These are phyloP conservation scores for Suillus brevipes DNA, from an alignment of 768 basidiomycete genomes.

Conservation along the genomic window DNA sequence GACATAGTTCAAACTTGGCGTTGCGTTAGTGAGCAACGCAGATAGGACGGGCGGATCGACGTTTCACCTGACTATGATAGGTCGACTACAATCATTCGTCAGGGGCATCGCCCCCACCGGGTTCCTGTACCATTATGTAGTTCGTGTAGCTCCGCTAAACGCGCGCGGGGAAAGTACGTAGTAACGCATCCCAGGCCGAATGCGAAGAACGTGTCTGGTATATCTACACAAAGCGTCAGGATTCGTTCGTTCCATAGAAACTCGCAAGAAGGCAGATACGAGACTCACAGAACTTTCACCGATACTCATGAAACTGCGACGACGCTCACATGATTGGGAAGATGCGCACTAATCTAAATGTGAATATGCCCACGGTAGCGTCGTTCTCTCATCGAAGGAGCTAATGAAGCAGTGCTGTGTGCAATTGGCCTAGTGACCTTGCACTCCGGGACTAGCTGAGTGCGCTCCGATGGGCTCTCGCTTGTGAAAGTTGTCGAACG, in stretches of 20 bases:
- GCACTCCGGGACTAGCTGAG: constrained; percentile 6
- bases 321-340: constrained; percentile 14
- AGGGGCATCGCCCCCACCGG: background rate
- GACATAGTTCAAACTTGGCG: background rate
- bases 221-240: background rate
- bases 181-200: background rate
- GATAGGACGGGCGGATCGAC: background rate
- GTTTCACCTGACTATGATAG: background rate
- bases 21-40: background rate
- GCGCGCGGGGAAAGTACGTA: background rate
- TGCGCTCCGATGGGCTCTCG: constrained; percentile 8
- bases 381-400: constrained; percentile 11
- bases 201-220: background rate
- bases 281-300: background rate
- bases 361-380: constrained; percentile 5
- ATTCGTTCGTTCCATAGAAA: constrained; percentile 3
- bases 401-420: constrained; percentile 14
- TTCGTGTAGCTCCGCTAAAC: background rate
- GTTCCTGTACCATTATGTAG: background rate
- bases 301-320: background rate
- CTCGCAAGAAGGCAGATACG: background rate
- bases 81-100: background rate
- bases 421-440: constrained; percentile 10
- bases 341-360: constrained; percentile 9
- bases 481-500: constrained; percentile 21